Evolutionary conservation across 805 yeast species (phyloP), one percentile per base, ranked within the genome.

Genomic region (Cyberlindnera mrakii): DNA sequence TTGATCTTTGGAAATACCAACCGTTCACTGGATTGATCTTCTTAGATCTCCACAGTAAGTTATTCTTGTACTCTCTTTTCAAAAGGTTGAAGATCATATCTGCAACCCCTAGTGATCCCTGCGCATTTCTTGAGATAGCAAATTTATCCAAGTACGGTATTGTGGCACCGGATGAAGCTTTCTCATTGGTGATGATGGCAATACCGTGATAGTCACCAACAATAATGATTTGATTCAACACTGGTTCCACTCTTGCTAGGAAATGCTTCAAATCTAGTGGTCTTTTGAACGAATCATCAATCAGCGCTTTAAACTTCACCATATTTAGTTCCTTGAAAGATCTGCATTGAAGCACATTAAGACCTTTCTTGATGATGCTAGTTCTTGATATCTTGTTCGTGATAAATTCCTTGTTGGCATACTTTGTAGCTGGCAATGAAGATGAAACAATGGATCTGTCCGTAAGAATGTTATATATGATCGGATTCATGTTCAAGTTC

Each of bases 181-280:
- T 46, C 34, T 91, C 99, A 78, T 87, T 83, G 0, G 99, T 93
- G 30, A 91, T 74, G 14, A 93, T 83, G 0, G 98, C 97, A 15
- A 87, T 89, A 3, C 98, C 98, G 51, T 90, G 96, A 60, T 93
- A 93, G 57, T 91, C 93, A 1, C 98, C 98, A 3, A 91, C 87
- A 13, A 93, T 74, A 14, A 93, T 80, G 10, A 93, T 61, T 0
- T 85, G 83, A 0, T 96, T 90, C 4, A 91, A 69, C 2, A 70
- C 69, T 1, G 78, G 70, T 47, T 80, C 73, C 31, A 93, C 72
- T 40, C 99, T 68, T 3, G 67, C 46, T 19, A 88, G 63, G 57
- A 90, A 93, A 49, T 77, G 80, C 0, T 77, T 73, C 43, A 78
- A 54, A 53, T 87, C 79, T n/a, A 93, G 62, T 3, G 73, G 55